Base-by-base conservation (phyloP, 768 basidiomycete genomes). In the Boletus edulis region DNA sequence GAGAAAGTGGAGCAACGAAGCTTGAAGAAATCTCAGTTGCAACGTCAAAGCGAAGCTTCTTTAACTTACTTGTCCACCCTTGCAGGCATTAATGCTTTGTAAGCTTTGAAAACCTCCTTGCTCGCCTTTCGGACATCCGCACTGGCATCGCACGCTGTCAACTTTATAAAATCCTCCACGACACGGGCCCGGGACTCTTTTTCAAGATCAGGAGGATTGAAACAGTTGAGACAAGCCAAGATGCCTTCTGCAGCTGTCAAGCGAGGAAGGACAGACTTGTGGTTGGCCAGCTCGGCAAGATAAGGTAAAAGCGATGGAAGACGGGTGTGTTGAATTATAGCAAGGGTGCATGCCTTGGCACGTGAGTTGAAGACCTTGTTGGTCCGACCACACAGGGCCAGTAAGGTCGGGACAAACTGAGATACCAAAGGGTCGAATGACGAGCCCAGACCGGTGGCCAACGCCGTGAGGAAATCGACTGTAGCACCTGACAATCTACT, bases 131-230 rank as follows among this genome's bases (percentile, higher is more conserved):
- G 77, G 29, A 92, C 80, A 46, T 91, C 91, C 24, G 85, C 84
- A 63, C 79, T 88, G 5, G 89, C 81, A 69, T 94, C 92, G 29
- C 81, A 79, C 14, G 84, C 87, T 3, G 87, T 81, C 10, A 70
- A 62, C 54, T 78, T 83, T 60, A 94, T 89, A 45, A 89, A 78
- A 12, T 69, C 75, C 67, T 94, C 92, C 27, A 94, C 75, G 39
- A 87, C 83, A 43, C 75, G 75, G 1, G 82, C 84, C 15, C 86
- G 75, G 0, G 72, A 56, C 45, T 90, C 87, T 67, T 81, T 87
- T 68, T 89, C 88, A 31, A 91, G 67, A 60, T 91, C 88, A 0
- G 88, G 87, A 10, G 89, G 90, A 69, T 89, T 90, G 67, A 85
- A 86, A 61, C 80, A 84, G 56, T 88, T 88, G 49, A 93, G 73